Base-by-base conservation (phyloP, 139 green algal genomes). In the Tetradesmus lagerheimii region DNA sequence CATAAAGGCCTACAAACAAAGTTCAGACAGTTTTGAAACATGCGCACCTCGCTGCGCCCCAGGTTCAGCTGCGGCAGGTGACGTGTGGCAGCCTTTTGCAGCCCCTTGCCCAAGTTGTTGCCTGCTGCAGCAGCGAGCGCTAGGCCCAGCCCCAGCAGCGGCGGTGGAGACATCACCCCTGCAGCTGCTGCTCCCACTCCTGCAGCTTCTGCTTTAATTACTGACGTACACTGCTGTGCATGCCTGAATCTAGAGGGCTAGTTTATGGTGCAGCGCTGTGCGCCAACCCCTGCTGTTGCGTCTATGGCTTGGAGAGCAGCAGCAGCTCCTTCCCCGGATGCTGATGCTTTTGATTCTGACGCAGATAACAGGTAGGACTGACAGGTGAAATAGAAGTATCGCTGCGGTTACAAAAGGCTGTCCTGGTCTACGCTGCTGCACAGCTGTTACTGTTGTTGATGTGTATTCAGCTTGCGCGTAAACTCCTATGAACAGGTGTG, bases 71-170 rank as follows among this genome's bases (percentile, higher is more conserved):
- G 89, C 1, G 96, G 95, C 43, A 98, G 91, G 47, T 85, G 29
- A 4, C 85, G 80, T 0, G 96, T 96, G 18, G 94, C 95, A n/a
- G 95, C 88, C 90, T 98, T 98, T 75, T 98, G 96, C 86, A 98
- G 88, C 15, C 95, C 96, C 66, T 98, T 98, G 64, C 96, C 97
- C 25, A 99, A 94, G 82, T 97, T 98, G 91, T 97, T 98, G 78
- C 94, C 94, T 0, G 95, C 93, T 25, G 95, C 93, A 16, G 97
- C 96, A 11, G 97, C 66, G 25, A 99, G 86, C 0, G 96, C 97
- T 20, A 99, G 87, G 0, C 95, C 2, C 67, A 89, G 39, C 16
- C 14, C 71, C 71, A 57, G 45, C 45, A 45, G 47, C 15, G 18
- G 45, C 25, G 20, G 53, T 50, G n/a, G 53, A 47, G 50, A 20